Percentiles rank a stretch among this genome's conserved stretches.
Conservation (phyloP, 1,284 basidiomycete genomes). For the Rhizoctonia solani region DNA sequence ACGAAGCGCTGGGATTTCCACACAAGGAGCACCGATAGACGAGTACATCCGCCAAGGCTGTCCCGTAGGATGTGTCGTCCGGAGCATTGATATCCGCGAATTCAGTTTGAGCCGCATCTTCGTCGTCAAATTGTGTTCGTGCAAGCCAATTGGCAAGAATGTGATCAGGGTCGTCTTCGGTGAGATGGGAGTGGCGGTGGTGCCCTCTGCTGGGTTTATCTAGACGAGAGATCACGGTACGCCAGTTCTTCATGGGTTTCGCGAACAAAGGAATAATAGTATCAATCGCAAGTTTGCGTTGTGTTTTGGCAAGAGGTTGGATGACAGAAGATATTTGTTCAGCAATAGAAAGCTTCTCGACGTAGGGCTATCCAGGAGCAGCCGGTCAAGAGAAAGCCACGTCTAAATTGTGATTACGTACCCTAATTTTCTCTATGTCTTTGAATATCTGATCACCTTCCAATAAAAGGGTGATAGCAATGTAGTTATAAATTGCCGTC, state of each 20-base stretch:
- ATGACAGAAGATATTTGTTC: slow-evolving; percentile 26
- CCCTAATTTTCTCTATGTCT: slow-evolving; percentile 16
- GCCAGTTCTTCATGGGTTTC: slow-evolving; percentile 27
- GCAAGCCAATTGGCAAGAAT: slow-evolving; percentile 29
- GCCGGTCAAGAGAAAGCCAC: neutral
- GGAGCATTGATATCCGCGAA: slow-evolving; percentile 10
- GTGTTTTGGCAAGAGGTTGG: neutral
- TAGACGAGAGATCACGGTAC: slow-evolving; percentile 2
- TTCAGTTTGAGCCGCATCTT: slow-evolving; percentile 5
- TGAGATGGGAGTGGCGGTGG: slow-evolving; percentile 9
- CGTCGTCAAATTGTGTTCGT: slow-evolving; percentile 22
- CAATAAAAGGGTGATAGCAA: slow-evolving; percentile 8
- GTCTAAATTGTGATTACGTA: neutral
- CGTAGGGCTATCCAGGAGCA: neutral
- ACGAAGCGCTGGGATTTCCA: slow-evolving; percentile 28
- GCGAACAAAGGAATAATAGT: slow-evolving; percentile 17
- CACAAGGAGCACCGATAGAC: slow-evolving; percentile 33
- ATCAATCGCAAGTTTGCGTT: slow-evolving; percentile 28
- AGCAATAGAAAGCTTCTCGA: slow-evolving; percentile 25
- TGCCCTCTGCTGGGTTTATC: neutral
- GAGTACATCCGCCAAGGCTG: neutral
- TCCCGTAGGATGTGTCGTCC: neutral
- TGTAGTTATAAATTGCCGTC: slow-evolving; percentile 24
- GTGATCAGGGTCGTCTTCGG: slow-evolving; percentile 19
- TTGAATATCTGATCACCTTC: slow-evolving; percentile 22